phyloP scores from a whole-genome alignment of 2,329 filamentous ascomycete species.

The Ceratocystis diversiconidia region DNA sequence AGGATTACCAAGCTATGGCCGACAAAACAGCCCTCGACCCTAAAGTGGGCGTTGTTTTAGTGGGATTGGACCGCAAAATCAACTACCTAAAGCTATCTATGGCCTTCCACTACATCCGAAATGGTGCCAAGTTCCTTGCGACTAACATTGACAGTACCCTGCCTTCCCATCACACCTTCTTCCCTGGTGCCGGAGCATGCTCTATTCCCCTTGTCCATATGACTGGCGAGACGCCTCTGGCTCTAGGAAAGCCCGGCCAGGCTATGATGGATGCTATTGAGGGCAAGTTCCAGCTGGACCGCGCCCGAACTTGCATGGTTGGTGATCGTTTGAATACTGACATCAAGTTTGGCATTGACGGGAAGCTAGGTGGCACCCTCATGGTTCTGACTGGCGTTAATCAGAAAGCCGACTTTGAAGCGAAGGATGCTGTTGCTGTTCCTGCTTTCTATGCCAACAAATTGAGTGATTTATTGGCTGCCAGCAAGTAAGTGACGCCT shows the following conservation, averaged over 20 bases:
- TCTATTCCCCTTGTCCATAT: slow-evolving; percentile 65
- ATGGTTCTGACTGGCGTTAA: slow-evolving; percentile 83
- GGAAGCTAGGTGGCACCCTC: slow-evolving; percentile 77
- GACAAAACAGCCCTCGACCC: slow-evolving; percentile 65
- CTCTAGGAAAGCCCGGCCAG: slow-evolving; percentile 87
- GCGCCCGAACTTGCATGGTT: slow-evolving; percentile 81
- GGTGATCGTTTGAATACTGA: slow-evolving; percentile 90
- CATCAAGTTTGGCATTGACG: slow-evolving; percentile 88
- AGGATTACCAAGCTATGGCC: slow-evolving; percentile 68
- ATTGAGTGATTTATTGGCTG: slow-evolving; percentile 54
- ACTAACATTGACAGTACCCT: slow-evolving; percentile 89
- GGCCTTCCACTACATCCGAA: slow-evolving; percentile 71
- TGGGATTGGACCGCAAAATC: slow-evolving; percentile 83
- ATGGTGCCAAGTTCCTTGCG: slow-evolving; percentile 74
- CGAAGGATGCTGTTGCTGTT: slow-evolving; percentile 50
- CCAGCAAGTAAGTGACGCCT: slow-evolving; percentile 9
- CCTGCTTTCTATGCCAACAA: slow-evolving; percentile 75
- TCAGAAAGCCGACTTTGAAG: slow-evolving; percentile 70
- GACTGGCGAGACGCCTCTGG: slow-evolving; percentile 52
- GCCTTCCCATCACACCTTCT: slow-evolving; percentile 66
- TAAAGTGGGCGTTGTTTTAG: slow-evolving; percentile 78
- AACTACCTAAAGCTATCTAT: slow-evolving; percentile 86
- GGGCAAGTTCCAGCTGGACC: slow-evolving; percentile 83
- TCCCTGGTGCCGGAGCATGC: slow-evolving; percentile 80
- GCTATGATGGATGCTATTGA: slow-evolving; percentile 99